phyloP scores from a whole-genome alignment of 331 rosid species.

The Acacia pycnantha region DNA sequence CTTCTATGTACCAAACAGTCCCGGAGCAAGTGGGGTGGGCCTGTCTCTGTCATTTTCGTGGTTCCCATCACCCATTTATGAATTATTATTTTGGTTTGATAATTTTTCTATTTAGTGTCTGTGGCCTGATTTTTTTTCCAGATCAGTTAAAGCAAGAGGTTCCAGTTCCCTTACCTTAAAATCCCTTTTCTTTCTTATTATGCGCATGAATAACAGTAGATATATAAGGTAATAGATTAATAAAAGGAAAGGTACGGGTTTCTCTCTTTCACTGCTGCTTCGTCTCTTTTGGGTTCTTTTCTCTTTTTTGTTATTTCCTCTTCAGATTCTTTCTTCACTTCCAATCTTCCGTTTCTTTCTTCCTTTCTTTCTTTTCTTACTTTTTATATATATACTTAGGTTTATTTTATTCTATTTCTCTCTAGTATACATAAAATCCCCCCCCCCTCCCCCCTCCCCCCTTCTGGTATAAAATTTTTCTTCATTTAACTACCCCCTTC shows the following conservation, averaged over 20 bases:
- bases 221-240: not conserved
- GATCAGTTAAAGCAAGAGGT: not conserved
- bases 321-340: not conserved
- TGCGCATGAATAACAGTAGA: not conserved
- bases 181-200: not conserved
- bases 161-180: not conserved
- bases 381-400: not conserved
- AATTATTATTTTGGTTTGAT: not conserved
- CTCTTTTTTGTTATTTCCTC: not conserved
- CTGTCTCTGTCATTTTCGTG: not conserved
- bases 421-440: not conserved
- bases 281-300: not conserved
- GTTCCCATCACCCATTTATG: not conserved
- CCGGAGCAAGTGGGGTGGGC: not conserved
- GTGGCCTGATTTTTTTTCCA: not conserved
- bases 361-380: not conserved
- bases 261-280: not conserved
- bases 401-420: not conserved
- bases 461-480: not conserved
- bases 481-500: not conserved
- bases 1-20: too few relatives aligned
- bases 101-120: not conserved
- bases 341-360: not conserved
- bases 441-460: slow-evolving; percentile 1
- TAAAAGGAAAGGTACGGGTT: not conserved